phyloP scores from a whole-genome alignment of 306 rosid genomes.

The Vigna reflexopilosa region DNA sequence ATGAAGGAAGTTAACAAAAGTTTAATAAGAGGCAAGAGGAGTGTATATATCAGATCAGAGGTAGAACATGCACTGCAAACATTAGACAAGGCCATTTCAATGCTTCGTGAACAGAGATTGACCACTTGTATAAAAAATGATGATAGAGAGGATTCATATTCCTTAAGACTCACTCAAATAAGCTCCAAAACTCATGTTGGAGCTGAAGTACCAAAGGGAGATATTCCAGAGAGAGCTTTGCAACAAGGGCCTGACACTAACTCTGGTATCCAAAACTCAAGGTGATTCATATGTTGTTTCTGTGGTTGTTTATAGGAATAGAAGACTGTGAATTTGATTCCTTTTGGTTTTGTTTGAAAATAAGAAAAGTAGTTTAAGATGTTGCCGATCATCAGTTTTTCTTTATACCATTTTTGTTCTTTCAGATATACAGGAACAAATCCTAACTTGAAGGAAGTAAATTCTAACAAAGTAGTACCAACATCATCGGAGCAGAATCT shows the following conservation, averaged over 20 bases:
- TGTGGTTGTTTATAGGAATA: not conserved
- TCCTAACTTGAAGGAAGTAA: conserved; percentile 54
- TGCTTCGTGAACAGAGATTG: conserved; percentile 50
- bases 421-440: conserved; percentile 56
- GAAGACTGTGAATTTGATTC: conserved; percentile 1
- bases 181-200: conserved; percentile 31
- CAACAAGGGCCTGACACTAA: conserved; percentile 35
- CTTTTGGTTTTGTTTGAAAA: conserved; percentile 13
- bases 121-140: conserved; percentile 28
- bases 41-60: conserved; percentile 58
- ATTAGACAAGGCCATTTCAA: conserved; percentile 65
- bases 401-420: not conserved
- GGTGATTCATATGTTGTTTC: conserved; percentile 47
- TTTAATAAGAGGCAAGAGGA: conserved; percentile 39
- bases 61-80: conserved; percentile 78
- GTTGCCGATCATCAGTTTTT: not conserved
- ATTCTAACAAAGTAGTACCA: conserved; percentile 67
- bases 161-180: conserved; percentile 34
- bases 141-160: conserved; percentile 26
- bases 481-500: conserved; percentile 53
- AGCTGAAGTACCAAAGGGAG: conserved; percentile 43
- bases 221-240: conserved; percentile 40
- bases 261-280: conserved; percentile 48
- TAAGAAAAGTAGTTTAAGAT: not conserved
- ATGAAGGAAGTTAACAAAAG: conserved; percentile 25